A percentile compares a stretch with the other conserved stretches of the same genome.
Evolutionary conservation across 164 flowering plant species (phyloP).

Genomic region (Dillenia turbinata): DNA sequence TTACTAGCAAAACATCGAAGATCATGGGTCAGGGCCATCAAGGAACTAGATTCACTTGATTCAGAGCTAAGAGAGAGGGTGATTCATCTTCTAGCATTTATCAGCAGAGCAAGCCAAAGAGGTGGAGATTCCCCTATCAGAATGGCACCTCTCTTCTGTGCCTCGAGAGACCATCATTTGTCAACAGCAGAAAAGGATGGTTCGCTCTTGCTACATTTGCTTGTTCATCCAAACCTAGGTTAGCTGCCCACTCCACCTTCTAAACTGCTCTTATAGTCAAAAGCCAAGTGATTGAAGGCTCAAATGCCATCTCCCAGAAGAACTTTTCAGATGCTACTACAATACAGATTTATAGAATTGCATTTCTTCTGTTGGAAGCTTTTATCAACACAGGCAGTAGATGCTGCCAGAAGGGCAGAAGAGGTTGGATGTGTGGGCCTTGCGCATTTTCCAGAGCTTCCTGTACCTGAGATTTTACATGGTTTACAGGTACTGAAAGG

Average conservation of each 20-base stretch:
- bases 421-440: slow-evolving; percentile 85
- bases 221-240: slow-evolving; percentile 31
- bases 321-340: slow-evolving; percentile 62
- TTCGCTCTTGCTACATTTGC: slow-evolving; percentile 61
- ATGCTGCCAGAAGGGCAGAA: slow-evolving; percentile 72
- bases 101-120: slow-evolving; percentile 65
- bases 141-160: slow-evolving; percentile 50
- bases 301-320: slow-evolving; percentile 26
- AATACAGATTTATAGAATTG: slow-evolving; percentile 62
- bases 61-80: slow-evolving; percentile 70
- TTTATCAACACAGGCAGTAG: slow-evolving; percentile 77
- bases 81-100: slow-evolving; percentile 88
- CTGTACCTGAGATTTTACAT: slow-evolving; percentile 93
- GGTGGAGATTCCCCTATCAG: slow-evolving; percentile 46
- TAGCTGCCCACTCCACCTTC: slow-evolving; percentile 27
- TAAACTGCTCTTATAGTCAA: slow-evolving; percentile 29
- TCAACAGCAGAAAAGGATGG: slow-evolving; percentile 83
- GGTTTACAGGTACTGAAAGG: slow-evolving; percentile 67
- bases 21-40: slow-evolving; percentile 69
- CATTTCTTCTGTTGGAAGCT: slow-evolving; percentile 69
- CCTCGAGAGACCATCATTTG: slow-evolving; percentile 46
- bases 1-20: slow-evolving; percentile 55
- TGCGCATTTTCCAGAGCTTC: slow-evolving; percentile 92
- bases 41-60: slow-evolving; percentile 64
- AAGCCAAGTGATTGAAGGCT: slow-evolving; percentile 27